phyloP scores from a whole-genome alignment of 148 eudicot genomes.

The Chenopodium suecicum region DNA sequence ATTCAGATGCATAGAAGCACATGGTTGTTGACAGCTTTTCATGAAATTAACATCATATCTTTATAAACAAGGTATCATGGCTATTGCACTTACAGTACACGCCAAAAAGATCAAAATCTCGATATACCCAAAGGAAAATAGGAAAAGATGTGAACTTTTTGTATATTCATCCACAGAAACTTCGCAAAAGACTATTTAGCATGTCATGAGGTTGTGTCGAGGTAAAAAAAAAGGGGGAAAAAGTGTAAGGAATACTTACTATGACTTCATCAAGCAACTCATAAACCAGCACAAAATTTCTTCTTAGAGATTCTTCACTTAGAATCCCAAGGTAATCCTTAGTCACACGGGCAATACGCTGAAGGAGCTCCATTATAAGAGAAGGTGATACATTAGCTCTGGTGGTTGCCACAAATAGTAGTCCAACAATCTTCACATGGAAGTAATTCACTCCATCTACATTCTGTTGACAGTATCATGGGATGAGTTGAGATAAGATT shows the following conservation, averaged over 20 bases:
- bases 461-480: constrained; percentile 47
- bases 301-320: constrained; percentile 81
- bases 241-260: constrained; percentile 47
- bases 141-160: not conserved
- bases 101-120: not conserved
- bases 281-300: constrained; percentile 93
- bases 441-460: constrained; percentile 94
- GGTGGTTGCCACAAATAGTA: constrained; percentile 91
- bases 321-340: constrained; percentile 97
- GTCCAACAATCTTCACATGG: constrained; percentile 93
- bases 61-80: not conserved
- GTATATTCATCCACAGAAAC: not conserved
- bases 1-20: constrained; percentile 9
- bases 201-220: not conserved
- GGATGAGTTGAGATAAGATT: not conserved
- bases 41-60: not conserved
- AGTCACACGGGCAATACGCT: constrained; percentile 87
- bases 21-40: not conserved
- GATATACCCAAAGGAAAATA: not conserved
- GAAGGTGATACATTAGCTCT: constrained; percentile 88
- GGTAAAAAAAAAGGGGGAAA: not conserved
- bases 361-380: constrained; percentile 83
- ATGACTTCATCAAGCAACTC: constrained; percentile 96
- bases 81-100: not conserved
- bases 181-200: not conserved